These are phyloP conservation scores for Boletus subparvulus DNA, from an alignment of 768 basidiomycete species.

Conservation along the genomic window DNA sequence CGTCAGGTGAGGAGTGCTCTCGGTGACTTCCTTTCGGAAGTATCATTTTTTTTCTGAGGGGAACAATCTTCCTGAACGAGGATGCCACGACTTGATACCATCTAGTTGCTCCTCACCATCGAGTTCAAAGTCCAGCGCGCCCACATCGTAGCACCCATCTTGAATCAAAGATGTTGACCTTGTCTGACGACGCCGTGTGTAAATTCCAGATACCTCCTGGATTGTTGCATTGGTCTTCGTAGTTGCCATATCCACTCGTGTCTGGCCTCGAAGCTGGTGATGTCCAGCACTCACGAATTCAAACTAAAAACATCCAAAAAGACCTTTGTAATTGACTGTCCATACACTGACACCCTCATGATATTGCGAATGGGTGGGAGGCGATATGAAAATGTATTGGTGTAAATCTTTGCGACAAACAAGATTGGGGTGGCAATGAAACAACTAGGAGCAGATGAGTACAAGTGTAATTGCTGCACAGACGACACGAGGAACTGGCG, in stretches of 20 bases:
- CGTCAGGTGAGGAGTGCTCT: not conserved
- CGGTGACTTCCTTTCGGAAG: not conserved
- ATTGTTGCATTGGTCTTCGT: not conserved
- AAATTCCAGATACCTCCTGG: not conserved
- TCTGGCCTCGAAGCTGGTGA: not conserved
- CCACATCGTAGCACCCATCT: not conserved
- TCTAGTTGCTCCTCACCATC: not conserved
- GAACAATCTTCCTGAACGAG: not conserved
- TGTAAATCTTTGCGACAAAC: conserved; percentile 22
- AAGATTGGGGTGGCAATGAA: conserved; percentile 11
- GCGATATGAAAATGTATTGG: conserved; percentile 16
- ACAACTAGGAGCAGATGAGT: conserved; percentile 14
- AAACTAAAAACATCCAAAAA: conserved; percentile 1
- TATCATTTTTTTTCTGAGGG: not conserved
- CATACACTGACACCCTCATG: conserved; percentile 18
- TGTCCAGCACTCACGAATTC: not conserved
- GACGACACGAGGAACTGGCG: conserved; percentile 8
- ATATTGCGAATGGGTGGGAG: conserved; percentile 9
- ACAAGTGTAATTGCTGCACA: conserved; percentile 24
- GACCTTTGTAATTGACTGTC: conserved; percentile 14
- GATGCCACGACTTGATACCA: not conserved
- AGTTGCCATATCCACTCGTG: not conserved
- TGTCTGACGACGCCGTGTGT: too few relatives aligned
- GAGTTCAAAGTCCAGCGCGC: not conserved
- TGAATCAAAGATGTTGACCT: not conserved